Conservation (phyloP, 2,329 filamentous ascomycete genomes). For the Cercospora zeina region DNA sequence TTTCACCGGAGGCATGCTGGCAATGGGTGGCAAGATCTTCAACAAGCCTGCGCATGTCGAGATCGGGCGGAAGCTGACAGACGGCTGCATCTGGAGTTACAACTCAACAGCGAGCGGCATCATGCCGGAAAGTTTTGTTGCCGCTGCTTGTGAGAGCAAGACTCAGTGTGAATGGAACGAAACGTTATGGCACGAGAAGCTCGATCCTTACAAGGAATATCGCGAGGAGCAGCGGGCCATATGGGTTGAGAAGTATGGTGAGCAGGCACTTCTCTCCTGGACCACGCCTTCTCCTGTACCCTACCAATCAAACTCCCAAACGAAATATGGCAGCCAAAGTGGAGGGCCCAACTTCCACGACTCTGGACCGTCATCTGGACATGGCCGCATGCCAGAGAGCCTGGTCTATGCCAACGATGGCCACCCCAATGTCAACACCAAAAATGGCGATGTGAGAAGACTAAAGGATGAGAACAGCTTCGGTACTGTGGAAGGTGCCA, state of each 20-base stretch:
- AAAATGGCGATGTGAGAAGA: neutral
- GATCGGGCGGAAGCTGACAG: slow-evolving; percentile 52
- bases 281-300: slow-evolving; percentile 7
- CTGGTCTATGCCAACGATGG: slow-evolving; percentile 10
- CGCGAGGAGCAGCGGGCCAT: slow-evolving; percentile 28
- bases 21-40: slow-evolving; percentile 55
- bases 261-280: slow-evolving; percentile 20
- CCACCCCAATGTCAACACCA: slow-evolving; percentile 4
- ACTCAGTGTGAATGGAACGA: slow-evolving; percentile 48
- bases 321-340: neutral
- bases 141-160: slow-evolving; percentile 47
- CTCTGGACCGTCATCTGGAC: slow-evolving; percentile 4
- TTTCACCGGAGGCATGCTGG: slow-evolving; percentile 59
- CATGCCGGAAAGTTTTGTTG: slow-evolving; percentile 55
- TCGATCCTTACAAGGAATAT: slow-evolving; percentile 39
- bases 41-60: slow-evolving; percentile 52
- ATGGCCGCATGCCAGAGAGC: slow-evolving; percentile 4
- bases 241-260: slow-evolving; percentile 26
- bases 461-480: slow-evolving; percentile 11
- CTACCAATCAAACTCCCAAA: neutral
- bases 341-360: slow-evolving; percentile 8
- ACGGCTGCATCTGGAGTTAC: slow-evolving; percentile 60
- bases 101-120: slow-evolving; percentile 52
- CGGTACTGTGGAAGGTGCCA: slow-evolving; percentile 7
- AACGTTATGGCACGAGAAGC: slow-evolving; percentile 46